Evolutionary conservation across 345 rosid genomes (phyloP).

Genomic region (Syzygium grande): DNA sequence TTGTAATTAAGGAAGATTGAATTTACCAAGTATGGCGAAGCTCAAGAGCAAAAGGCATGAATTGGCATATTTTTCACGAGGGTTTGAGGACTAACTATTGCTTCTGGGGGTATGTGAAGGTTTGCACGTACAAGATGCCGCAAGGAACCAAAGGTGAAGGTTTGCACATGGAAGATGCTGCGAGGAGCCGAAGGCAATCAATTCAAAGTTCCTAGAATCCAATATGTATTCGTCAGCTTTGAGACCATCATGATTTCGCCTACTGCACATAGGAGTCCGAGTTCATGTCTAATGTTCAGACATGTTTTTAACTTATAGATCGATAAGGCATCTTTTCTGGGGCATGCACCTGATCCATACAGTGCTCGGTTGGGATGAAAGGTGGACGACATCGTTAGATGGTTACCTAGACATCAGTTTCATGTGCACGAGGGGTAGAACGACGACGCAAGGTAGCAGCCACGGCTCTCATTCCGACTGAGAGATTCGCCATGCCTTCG

Average conservation of each 20-base stretch:
- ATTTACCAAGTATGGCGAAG: neutral
- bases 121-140: neutral
- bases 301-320: neutral
- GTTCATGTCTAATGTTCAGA: neutral
- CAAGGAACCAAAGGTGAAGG: neutral
- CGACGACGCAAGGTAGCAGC: neutral
- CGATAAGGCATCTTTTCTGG: neutral
- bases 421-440: neutral
- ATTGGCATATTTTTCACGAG: neutral
- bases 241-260: neutral
- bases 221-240: neutral
- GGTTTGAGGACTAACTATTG: neutral
- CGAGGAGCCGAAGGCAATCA: neutral
- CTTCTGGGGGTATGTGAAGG: neutral
- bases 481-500: neutral
- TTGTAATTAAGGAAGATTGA: neutral
- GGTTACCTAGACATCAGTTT: neutral
- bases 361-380: neutral
- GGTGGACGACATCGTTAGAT: neutral
- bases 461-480: neutral
- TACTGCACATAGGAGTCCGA: neutral
- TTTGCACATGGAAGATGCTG: neutral
- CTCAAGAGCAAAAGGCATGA: neutral
- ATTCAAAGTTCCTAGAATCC: neutral
- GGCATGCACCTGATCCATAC: neutral